These are phyloP conservation scores for Pseudogymnoascus verrucosus DNA, from an alignment of 2,329 filamentous ascomycete species.

Conservation along the genomic window DNA sequence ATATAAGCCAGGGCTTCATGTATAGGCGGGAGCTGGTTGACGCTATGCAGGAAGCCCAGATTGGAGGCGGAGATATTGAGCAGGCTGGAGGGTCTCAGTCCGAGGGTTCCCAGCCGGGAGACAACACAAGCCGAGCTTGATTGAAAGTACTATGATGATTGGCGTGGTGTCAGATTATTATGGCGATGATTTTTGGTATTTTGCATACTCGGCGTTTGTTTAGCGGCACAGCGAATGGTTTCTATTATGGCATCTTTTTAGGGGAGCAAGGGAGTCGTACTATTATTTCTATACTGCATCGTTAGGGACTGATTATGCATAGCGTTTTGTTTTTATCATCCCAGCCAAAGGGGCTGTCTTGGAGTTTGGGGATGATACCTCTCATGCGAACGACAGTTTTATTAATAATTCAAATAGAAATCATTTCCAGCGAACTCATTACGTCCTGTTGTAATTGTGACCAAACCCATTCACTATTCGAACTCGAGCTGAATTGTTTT, in stretches of 20 bases:
- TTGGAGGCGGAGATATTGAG: background rate
- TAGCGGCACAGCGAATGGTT: background rate
- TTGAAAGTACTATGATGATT: background rate
- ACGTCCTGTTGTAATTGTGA: background rate
- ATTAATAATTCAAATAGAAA: background rate
- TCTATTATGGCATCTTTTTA: background rate
- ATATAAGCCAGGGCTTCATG: conserved; percentile 24
- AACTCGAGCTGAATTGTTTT: background rate
- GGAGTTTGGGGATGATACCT: conserved; percentile 2
- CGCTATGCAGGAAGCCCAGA: background rate
- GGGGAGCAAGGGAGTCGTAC: background rate
- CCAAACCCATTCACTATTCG: background rate
- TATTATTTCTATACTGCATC: background rate
- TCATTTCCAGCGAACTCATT: background rate
- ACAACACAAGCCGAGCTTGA: background rate
- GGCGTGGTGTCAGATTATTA: background rate
- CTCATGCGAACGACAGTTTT: background rate
- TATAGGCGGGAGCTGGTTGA: conserved; percentile 12
- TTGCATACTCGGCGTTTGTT: background rate
- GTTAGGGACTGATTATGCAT: background rate
- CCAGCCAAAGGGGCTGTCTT: background rate
- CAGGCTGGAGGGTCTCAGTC: background rate
- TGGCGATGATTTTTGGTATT: background rate
- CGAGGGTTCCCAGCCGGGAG: background rate
- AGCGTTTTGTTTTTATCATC: background rate